These are phyloP conservation scores for Russula sp. DNA, from an alignment of 768 basidiomycete genomes.

Conservation along the genomic window DNA sequence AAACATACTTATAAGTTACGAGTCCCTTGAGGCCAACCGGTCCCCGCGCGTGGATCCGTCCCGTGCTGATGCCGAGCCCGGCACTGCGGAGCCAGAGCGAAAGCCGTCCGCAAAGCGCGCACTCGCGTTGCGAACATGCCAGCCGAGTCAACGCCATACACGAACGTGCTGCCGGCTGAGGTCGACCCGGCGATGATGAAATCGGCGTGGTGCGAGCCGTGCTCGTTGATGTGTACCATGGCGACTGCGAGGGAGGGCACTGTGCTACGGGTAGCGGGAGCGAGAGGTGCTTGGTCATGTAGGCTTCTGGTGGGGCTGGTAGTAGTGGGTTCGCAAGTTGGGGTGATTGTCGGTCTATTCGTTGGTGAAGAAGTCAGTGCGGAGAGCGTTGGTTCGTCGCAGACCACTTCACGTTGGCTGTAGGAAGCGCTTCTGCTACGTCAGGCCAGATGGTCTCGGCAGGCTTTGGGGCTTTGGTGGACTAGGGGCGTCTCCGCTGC, in stretches of 20 bases:
- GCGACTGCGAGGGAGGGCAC: slow-evolving; percentile 72
- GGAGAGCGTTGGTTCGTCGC: slow-evolving; percentile 63
- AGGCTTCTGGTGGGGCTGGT: slow-evolving; percentile 59
- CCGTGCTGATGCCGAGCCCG: slow-evolving; percentile 96
- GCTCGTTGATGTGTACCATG: slow-evolving; percentile 84
- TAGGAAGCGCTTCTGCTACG: slow-evolving; percentile 70
- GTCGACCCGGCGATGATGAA: slow-evolving; percentile 83
- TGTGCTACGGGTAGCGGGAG: slow-evolving; percentile 76
- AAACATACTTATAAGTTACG: slow-evolving; percentile 94
- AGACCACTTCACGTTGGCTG: slow-evolving; percentile 70
- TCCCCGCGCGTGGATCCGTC: slow-evolving; percentile 92
- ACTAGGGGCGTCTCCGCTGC: slow-evolving; percentile 85
- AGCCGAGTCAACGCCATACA: slow-evolving; percentile 84
- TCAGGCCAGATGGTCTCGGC: slow-evolving; percentile 69
- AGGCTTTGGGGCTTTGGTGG: slow-evolving; percentile 72
- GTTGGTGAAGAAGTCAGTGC: slow-evolving; percentile 49
- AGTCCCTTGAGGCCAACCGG: slow-evolving; percentile 93
- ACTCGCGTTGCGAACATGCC: slow-evolving; percentile 94
- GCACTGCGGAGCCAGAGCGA: slow-evolving; percentile 95
- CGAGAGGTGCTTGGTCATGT: slow-evolving; percentile 84
- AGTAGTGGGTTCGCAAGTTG: slow-evolving; percentile 48
- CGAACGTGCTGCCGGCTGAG: slow-evolving; percentile 64
- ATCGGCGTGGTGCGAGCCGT: slow-evolving; percentile 96
- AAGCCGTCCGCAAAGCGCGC: slow-evolving; percentile 97
- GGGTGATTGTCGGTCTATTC: slow-evolving; percentile 14